Base-by-base conservation (phyloP, 495 filamentous ascomycete genomes). In the Hypoxylon rickii region DNA sequence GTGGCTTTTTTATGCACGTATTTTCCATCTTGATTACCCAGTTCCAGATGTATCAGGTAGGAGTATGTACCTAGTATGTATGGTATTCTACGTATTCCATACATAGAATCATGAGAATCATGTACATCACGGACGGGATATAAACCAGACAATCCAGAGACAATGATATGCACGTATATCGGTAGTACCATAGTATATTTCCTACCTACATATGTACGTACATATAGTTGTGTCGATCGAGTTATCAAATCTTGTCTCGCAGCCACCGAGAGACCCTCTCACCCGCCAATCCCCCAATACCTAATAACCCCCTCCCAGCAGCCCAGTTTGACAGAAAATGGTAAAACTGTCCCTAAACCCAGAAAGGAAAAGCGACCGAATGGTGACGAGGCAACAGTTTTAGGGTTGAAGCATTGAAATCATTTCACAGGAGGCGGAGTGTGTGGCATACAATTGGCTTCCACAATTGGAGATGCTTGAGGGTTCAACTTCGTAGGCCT, bases 261-360 rank as follows among this genome's bases (percentile, higher is more conserved):
- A 62, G 58, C 58, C 52, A 62, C 52, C 58, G 51, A 57, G 32
- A 17, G 20, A 18, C 29, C 34, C 46, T n/a, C n/a, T n/a, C n/a
- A n/a, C n/a, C n/a, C n/a, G n/a, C n/a, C n/a, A n/a, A n/a, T n/a
- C n/a, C n/a, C n/a, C n/a, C n/a, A n/a, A n/a, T n/a, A n/a, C n/a
- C n/a, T n/a, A n/a, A n/a, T n/a, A n/a, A n/a, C n/a, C n/a, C n/a
- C n/a, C n/a, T n/a, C n/a, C n/a, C n/a, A n/a, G n/a, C n/a, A n/a
- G n/a, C n/a, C 51, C 51, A 55, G 44, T 42, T 45, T 34, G 45
- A 21, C 29, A 48, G 19, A 33, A 58, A 21, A 11, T 42, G 11
- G 41, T 47, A 56, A 62, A 62, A 56, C 58, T 34, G 48, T 49
- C 52, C 48, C 58, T 57, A 62, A 57, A 33, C 58, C 57, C 43